Evolutionary conservation across 2,329 filamentous ascomycete genomes (phyloP), one percentile per base, ranked within the genome.

Genomic region (Graphiopsis chlorocephala): DNA sequence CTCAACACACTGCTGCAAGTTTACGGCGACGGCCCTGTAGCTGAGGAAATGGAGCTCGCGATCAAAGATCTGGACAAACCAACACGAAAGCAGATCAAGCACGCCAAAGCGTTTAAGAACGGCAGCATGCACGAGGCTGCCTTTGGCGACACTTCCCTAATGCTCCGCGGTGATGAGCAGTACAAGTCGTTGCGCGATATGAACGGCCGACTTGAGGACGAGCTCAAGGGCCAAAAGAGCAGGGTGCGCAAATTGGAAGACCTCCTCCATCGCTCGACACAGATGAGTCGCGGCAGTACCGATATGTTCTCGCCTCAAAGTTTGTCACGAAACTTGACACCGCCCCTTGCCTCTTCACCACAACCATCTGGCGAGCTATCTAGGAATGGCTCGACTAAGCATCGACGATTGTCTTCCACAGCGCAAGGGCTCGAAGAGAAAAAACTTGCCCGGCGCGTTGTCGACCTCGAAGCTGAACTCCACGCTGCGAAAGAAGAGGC

Each of bases 81-180:
- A 2, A 95, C 92, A 0, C 92, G 90, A 71, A 92, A 95, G 75
- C 93, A 96, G 74, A 86, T 89, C 66, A 93, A 92, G 77, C 87
- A 92, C 64, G 86, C 95, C 7, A 96, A 94, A 76, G 93, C 92
- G 5, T 98, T 99, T 82, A 97, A 97, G 75, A 95, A 96, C 74
- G 95, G 95, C 17, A 98, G 95, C 74, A 86, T 98, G 42, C 93
- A 97, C 72, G 95, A 98, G 75, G 89, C 90, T n/a, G 87, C 87
- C 2, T 85, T 97, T 67, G 92, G 92, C n/a, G 88, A 90, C 72
- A 96, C 91, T 69, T 94, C 92, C 1, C 84, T 97, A 11, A 80
- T 97, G 72, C 86, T 96, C 15, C 88, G 92, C 45, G 93, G 92
- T n/a, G 90, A 95, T 67, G 92, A 96, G 72, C 93, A 97, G 68